Conservation (phyloP, 2,329 filamentous ascomycete genomes). For the Aspergillus ibericus region DNA sequence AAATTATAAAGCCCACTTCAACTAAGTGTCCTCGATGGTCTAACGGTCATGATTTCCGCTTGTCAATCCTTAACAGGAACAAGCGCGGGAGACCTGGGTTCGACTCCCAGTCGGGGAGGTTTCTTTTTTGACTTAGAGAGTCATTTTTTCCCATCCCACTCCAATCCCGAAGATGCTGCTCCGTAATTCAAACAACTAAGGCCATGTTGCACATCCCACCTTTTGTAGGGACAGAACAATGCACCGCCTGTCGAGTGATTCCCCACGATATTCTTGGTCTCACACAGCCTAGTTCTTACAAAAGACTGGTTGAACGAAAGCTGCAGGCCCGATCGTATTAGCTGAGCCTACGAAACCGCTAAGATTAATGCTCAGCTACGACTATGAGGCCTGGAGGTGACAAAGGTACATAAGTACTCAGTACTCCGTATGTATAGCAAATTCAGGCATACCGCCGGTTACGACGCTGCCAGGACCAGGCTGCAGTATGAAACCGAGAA, state of each 20-base stretch:
- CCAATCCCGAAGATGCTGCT: no score
- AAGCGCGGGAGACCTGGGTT: slow-evolving; percentile 10
- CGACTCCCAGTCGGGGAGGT: slow-evolving; percentile 8
- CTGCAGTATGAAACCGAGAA: not conserved
- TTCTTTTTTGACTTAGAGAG: not conserved
- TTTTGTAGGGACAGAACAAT: no score
- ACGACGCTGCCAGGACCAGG: not conserved
- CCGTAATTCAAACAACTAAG: no score
- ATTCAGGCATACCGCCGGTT: not conserved
- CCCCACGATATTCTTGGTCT: no score
- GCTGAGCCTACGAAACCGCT: no score
- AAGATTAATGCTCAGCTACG: not conserved
- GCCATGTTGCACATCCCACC: no score
- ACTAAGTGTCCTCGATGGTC: slow-evolving; percentile 1
- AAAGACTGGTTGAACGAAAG: no score
- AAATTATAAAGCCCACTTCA: not conserved
- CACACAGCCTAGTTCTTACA: no score
- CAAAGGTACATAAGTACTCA: not conserved
- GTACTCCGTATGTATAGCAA: not conserved
- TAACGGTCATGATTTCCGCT: slow-evolving; percentile 11
- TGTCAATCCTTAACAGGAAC: slow-evolving; percentile 7
- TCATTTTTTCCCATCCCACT: not conserved
- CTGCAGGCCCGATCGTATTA: no score
- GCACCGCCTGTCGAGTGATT: no score
- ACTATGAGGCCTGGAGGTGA: not conserved